Base-by-base conservation (phyloP, 345 rosid genomes). In the Melastoma malabathricum region DNA sequence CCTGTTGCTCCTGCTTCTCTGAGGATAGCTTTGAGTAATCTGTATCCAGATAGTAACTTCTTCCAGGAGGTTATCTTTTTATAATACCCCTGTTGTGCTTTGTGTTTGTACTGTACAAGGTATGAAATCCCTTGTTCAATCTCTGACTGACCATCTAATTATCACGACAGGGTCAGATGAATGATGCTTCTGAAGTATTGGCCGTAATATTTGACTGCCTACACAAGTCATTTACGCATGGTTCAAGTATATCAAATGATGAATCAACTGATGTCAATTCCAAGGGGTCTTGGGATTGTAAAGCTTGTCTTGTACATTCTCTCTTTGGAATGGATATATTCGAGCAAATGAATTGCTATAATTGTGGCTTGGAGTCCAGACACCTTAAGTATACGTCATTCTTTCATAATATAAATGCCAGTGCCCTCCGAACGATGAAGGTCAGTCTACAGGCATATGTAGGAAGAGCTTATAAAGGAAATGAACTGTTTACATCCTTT, bases 141-240 rank as follows among this genome's bases (percentile, higher is more conserved):
- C 16, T 46, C 48, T 61, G 52, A 54, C 55, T 54, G 44, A 50
- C 59, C 12, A 47, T 34, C 9, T 34, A 34, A 34, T 34, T 34
- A 34, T 34, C 41, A 34, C 41, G 51, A 50, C 94, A 92, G 96
- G 95, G 77, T 58, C 90, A 92, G 73, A 92, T 92, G 98, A 87
- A 92, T 57, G 98, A 92, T 73, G 96, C 98, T 60, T 84, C 96
- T 55, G 96, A 92, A 84, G 98, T 92, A 46, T 62, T 92, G 71
- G 86, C 58, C 15, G 96, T 81, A 57, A 74, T 92, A 56, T 92
- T 92, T 64, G 82, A 77, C 54, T 87, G 95, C 72, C 96, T 92
- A 70, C 96, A 92, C 75, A 74, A 50, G 58, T 83, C 98, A 62
- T 87, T 84, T 72, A 69, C 89, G 59, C 63, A 62, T 27, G 67